Percentiles rank a stretch among this genome's conserved stretches.
These are phyloP conservation scores for Phytophthora sp. DNA, from an alignment of 352 stramenopile species.

Conservation along the genomic window DNA sequence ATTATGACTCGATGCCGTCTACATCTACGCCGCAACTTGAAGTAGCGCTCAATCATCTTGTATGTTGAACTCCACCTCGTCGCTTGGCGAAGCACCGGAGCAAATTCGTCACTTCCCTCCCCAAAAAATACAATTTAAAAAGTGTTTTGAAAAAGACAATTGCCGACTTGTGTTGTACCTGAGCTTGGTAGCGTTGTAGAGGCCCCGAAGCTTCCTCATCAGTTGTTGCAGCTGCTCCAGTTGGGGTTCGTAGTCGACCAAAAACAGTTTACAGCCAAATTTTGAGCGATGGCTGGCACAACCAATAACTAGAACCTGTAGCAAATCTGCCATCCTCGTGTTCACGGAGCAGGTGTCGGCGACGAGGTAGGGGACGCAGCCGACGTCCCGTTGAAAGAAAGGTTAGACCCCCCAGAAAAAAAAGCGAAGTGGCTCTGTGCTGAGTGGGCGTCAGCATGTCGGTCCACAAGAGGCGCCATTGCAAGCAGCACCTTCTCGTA, in stretches of 20 bases:
- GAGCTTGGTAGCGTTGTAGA: not conserved
- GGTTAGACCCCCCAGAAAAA: too few relatives aligned
- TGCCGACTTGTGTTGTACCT: not conserved
- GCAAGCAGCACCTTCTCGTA: constrained; percentile 5
- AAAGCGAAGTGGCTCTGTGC: too few relatives aligned
- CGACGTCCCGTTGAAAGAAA: not conserved
- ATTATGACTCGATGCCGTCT: too few relatives aligned
- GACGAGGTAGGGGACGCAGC: not conserved
- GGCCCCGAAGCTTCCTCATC: constrained; percentile 9
- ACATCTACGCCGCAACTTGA: not conserved
- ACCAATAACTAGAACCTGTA: not conserved
- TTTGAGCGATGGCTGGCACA: constrained; percentile 5
- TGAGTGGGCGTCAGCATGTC: not conserved
- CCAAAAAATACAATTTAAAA: not conserved
- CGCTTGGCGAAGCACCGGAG: not conserved
- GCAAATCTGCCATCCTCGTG: not conserved
- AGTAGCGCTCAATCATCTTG: constrained; percentile 7
- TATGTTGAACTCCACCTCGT: not conserved
- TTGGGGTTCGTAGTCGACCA: constrained; percentile 1
- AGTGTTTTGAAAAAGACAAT: not conserved
- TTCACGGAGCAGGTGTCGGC: constrained; percentile 12
- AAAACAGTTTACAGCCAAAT: constrained; percentile 5
- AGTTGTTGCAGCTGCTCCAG: constrained; percentile 7
- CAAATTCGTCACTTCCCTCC: constrained; percentile 1
- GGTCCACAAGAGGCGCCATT: constrained; percentile 1